Evolutionary conservation across 1,284 basidiomycete genomes (phyloP).

Genomic region (Cutaneotrichosporon mucoides): DNA sequence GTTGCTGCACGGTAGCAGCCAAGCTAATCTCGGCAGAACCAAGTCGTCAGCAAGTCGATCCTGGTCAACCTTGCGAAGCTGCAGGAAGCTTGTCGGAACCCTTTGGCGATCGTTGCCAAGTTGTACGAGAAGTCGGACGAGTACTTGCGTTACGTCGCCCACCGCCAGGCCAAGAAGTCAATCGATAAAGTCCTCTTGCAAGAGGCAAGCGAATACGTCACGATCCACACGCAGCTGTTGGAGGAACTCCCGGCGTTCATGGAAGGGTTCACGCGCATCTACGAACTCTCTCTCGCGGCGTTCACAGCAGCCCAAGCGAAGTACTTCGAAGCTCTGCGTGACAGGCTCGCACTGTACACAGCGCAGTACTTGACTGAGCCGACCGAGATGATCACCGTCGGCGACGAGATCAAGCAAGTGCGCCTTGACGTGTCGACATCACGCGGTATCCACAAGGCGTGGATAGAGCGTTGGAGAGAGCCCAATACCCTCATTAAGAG

Average conservation of each 20-base stretch:
- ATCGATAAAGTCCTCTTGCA: conserved; percentile 33
- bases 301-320: conserved; percentile 40
- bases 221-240: conserved; percentile 48
- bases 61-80: conserved; percentile 42
- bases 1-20: conserved; percentile 9
- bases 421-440: conserved; percentile 9
- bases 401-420: conserved; percentile 7
- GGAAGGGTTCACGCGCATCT: conserved; percentile 41
- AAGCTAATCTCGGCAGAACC: conserved; percentile 24
- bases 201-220: conserved; percentile 45
- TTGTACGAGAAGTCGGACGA: conserved; percentile 38
- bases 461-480: conserved; percentile 12
- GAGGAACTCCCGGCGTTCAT: conserved; percentile 48
- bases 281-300: conserved; percentile 38
- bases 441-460: conserved; percentile 18
- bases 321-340: conserved; percentile 29
- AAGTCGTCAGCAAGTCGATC: conserved; percentile 38
- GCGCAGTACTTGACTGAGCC: conserved; percentile 12
- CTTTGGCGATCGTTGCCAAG: conserved; percentile 40
- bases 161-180: conserved; percentile 27
- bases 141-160: conserved; percentile 39
- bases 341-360: conserved; percentile 24
- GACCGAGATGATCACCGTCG: conserved; percentile 8
- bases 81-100: conserved; percentile 38
- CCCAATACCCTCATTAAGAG: conserved; percentile 7